phyloP scores from a whole-genome alignment of 345 rosid species.

The Gossypium raimondii region DNA sequence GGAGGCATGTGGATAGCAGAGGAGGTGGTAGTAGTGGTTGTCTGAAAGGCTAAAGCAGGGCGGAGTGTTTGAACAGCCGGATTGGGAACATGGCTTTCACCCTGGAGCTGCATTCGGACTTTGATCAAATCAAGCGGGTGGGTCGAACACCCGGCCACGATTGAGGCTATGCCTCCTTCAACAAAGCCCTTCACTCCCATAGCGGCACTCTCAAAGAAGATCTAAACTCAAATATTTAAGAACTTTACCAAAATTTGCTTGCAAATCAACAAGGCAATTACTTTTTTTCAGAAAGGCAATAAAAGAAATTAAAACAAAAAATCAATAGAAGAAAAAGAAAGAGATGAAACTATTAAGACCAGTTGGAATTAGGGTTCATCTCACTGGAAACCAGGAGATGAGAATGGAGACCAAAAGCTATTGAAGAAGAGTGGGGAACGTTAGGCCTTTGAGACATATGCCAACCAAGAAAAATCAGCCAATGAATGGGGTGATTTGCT shows the following conservation, averaged over 20 bases:
- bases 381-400: constrained; percentile 72
- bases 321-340: not conserved
- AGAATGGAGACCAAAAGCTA: constrained; percentile 64
- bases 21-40: constrained; percentile 10
- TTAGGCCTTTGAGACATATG: constrained; percentile 75
- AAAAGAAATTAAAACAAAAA: not conserved
- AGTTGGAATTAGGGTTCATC: constrained; percentile 49
- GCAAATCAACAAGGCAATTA: not conserved
- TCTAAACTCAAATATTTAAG: not conserved
- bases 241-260: not conserved
- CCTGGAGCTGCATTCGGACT: constrained; percentile 89
- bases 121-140: constrained; percentile 87
- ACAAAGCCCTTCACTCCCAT: constrained; percentile 86
- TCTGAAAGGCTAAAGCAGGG: constrained; percentile 61
- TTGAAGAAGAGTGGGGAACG: constrained; percentile 68
- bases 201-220: not conserved
- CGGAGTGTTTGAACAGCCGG: constrained; percentile 39
- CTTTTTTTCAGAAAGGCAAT: not conserved
- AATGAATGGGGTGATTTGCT: not conserved
- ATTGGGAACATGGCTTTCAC: constrained; percentile 41
- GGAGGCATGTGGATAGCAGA: constrained; percentile 30
- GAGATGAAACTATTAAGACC: constrained; percentile 27
- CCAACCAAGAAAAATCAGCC: constrained; percentile 8
- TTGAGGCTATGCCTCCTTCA: constrained; percentile 86
- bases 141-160: constrained; percentile 73